These are phyloP conservation scores for Paramyrothecium sp. DNA, from an alignment of 2,329 filamentous ascomycete species.

Conservation along the genomic window DNA sequence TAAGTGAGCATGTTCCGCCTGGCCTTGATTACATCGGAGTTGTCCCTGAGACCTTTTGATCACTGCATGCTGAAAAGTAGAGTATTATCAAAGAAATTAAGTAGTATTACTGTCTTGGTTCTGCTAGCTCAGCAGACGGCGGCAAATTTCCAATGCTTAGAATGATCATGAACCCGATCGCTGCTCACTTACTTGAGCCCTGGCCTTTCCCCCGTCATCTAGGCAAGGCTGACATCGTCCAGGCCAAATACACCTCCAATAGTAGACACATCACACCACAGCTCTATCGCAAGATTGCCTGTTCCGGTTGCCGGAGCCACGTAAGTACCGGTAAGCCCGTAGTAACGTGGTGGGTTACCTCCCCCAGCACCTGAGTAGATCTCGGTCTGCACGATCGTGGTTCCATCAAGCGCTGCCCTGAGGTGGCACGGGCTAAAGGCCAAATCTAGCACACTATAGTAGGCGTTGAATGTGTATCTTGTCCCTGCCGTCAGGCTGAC, in stretches of 20 bases:
- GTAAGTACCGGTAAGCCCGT: not conserved
- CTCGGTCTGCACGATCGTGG: not conserved
- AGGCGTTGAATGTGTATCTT: not conserved
- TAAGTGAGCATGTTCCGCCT: too few species aligned
- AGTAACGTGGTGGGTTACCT: slow-evolving; percentile 1
- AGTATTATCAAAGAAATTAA: too few species aligned
- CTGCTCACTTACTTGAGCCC: too few species aligned
- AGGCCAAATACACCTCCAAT: slow-evolving; percentile 3
- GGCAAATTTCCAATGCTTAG: too few species aligned
- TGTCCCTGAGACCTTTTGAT: too few species aligned
- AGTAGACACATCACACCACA: not conserved
- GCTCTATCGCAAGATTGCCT: not conserved
- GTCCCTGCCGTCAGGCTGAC: not conserved
- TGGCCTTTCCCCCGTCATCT: too few species aligned
- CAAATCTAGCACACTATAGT: slow-evolving; percentile 1
- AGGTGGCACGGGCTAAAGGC: not conserved
- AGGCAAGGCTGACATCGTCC: not conserved
- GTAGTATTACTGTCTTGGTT: too few species aligned
- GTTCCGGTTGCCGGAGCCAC: not conserved
- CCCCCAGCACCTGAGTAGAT: not conserved
- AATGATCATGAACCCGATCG: too few species aligned
- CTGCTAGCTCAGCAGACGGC: too few species aligned
- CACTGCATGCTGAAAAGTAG: too few species aligned
- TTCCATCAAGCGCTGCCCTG: not conserved
- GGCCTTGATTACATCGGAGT: too few species aligned